Evolutionary conservation across 148 eudicot species (phyloP).

Genomic region (Arctostaphylos glauca): DNA sequence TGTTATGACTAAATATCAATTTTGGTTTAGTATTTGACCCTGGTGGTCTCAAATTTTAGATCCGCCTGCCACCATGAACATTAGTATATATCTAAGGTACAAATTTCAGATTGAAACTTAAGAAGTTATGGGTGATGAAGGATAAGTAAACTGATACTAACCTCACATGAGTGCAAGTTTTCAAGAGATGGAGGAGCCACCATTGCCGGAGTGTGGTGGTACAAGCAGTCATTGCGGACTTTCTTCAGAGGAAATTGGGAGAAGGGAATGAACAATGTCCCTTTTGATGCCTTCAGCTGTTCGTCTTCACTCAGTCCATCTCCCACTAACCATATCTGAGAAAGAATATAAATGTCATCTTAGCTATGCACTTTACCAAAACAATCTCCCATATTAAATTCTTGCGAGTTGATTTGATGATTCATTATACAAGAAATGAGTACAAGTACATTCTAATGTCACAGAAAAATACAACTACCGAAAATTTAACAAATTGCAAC

Average conservation of each 20-base stretch:
- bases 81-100: not conserved
- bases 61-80: no score
- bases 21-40: no score
- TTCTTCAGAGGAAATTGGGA: conserved; percentile 47
- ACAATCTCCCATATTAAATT: not conserved
- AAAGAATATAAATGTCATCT: not conserved
- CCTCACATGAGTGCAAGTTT: conserved; percentile 80
- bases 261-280: conserved; percentile 51
- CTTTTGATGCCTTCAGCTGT: conserved; percentile 41
- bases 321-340: conserved; percentile 50
- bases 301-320: conserved; percentile 39
- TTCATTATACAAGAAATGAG: not conserved
- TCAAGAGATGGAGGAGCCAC: conserved; percentile 49
- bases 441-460: not conserved
- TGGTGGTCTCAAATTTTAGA: no score
- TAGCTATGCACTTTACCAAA: not conserved
- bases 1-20: no score
- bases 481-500: not conserved
- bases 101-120: not conserved
- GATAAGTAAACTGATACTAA: conserved; percentile 15
- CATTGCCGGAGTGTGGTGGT: conserved; percentile 57
- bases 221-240: conserved; percentile 41
- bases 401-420: not conserved
- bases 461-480: not conserved
- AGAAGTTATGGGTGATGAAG: not conserved